Conservation (phyloP, 306 rosid genomes). For the Prunus mongolica region DNA sequence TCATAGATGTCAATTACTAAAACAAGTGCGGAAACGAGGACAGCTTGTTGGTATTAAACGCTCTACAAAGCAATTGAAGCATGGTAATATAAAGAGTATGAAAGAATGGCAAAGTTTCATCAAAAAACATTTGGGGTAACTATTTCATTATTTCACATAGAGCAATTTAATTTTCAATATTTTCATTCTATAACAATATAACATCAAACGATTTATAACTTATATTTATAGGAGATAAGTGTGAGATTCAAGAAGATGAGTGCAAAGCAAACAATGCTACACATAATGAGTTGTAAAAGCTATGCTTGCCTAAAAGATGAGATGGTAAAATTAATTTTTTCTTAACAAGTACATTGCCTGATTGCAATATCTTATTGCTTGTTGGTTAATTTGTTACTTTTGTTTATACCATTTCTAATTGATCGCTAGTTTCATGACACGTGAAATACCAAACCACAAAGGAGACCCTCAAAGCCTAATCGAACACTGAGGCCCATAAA, state of each 20-base stretch:
- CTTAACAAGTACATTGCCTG: too few species aligned
- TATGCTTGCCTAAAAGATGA: not conserved
- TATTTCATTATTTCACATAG: not conserved
- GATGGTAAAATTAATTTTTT: not conserved
- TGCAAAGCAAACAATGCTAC: not conserved
- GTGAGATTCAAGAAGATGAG: not conserved
- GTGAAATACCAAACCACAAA: too few species aligned
- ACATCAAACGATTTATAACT: not conserved
- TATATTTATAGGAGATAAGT: not conserved
- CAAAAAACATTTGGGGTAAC: not conserved
- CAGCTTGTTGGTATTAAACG: too few species aligned
- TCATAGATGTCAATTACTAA: not conserved
- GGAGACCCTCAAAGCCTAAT: too few species aligned
- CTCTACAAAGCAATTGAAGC: not conserved
- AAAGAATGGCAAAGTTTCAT: not conserved
- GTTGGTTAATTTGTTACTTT: not conserved
- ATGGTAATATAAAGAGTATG: not conserved
- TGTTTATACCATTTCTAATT: too few species aligned
- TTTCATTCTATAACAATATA: not conserved
- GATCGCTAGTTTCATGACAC: fast-evolving
- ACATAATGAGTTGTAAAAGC: not conserved
- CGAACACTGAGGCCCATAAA: too few species aligned
- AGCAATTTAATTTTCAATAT: not conserved
- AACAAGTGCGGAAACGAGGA: too few species aligned
- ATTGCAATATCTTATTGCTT: not conserved